Base-by-base conservation (phyloP, 371 early-diverging fungal species). In the Choanephora cucurbitarum region DNA sequence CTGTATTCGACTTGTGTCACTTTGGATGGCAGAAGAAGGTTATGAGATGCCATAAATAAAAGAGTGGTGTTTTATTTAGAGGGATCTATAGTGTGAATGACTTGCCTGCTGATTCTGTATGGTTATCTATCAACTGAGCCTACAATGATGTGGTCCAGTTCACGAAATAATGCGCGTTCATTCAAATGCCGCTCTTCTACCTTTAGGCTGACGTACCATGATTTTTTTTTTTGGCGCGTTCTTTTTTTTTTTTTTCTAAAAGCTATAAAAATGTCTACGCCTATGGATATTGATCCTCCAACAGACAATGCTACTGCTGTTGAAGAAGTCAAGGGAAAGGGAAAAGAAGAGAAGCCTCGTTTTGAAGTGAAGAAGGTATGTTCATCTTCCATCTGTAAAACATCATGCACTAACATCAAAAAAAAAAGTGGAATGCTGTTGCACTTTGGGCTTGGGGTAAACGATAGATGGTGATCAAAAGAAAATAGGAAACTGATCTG, bases 381-480 rank as follows among this genome's bases (percentile, higher is more conserved):
- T 49, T n/a, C n/a, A n/a, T n/a, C n/a, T n/a, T n/a, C n/a, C 31
- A 34, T 34, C 48, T 45, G 46, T 37, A 19, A 13, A 44, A 15
- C 14, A 42, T 44, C 44, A 5, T 7, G 45, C 21, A 48, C 19
- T 42, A 15, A 55, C 15, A 34, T 32, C 34, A 11, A 54, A 39
- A 37, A 54, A 58, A 42, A n/a, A 11, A 95, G 94, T 98, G 98
- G 98, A 94, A 95, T 67, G 97, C 97, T 3, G 97, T 98, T 15
- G 96, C 98, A 37, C 80, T 98, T 40, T 98, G 98, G 98, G 91
- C 96, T 43, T 97, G 98, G 98, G 95, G 94, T 92, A 78, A 62
- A 74, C 49, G 15, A n/a, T 31, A 31, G 19, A 31, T 42, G 9
- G 44, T 19, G 21, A 24, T n/a, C n/a, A n/a, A n/a, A n/a, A n/a